A percentile compares a stretch with the other conserved stretches of the same genome.
phyloP scores from a whole-genome alignment of 2,329 filamentous ascomycete genomes.

The Colletotrichum musicola region DNA sequence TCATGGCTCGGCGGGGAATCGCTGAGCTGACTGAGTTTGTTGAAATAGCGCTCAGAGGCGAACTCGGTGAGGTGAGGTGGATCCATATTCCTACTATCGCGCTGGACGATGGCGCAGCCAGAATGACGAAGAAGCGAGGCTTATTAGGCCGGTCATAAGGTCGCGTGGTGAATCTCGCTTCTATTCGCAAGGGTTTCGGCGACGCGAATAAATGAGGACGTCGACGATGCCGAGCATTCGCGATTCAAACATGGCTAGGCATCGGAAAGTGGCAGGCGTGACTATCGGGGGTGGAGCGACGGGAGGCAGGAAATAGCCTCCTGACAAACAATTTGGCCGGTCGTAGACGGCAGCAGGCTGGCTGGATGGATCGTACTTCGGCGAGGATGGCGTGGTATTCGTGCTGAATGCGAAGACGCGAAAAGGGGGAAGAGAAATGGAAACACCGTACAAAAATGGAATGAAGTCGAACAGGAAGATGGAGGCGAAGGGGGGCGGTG shows the following conservation, averaged over 20 bases:
- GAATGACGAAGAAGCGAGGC: slow-evolving; percentile 33
- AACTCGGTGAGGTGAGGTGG: slow-evolving; percentile 75
- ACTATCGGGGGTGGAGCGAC: not conserved
- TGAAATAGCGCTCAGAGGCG: slow-evolving; percentile 73
- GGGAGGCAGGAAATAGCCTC: no score
- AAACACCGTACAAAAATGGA: not conserved
- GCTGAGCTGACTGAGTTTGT: slow-evolving; percentile 69
- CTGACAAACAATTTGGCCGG: not conserved
- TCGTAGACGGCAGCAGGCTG: not conserved
- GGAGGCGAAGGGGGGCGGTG: slow-evolving; percentile 1
- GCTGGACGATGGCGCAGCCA: slow-evolving; percentile 41
- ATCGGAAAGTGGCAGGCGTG: slow-evolving; percentile 40
- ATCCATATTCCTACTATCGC: slow-evolving; percentile 62
- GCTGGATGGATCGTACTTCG: not conserved
- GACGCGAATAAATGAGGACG: slow-evolving; percentile 33
- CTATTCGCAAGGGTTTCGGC: slow-evolving; percentile 16
- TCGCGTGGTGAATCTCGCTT: slow-evolving; percentile 13
- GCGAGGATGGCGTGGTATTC: not conserved
- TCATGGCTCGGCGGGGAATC: slow-evolving; percentile 41
- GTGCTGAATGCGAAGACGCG: not conserved
- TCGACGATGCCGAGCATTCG: slow-evolving; percentile 43
- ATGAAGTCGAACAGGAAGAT: not conserved
- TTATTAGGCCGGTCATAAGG: slow-evolving; percentile 27
- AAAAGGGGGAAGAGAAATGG: not conserved
- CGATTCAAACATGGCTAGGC: slow-evolving; percentile 50